phyloP scores from a whole-genome alignment of 2,329 filamentous ascomycete genomes.

The Cladobotryum protrusum region DNA sequence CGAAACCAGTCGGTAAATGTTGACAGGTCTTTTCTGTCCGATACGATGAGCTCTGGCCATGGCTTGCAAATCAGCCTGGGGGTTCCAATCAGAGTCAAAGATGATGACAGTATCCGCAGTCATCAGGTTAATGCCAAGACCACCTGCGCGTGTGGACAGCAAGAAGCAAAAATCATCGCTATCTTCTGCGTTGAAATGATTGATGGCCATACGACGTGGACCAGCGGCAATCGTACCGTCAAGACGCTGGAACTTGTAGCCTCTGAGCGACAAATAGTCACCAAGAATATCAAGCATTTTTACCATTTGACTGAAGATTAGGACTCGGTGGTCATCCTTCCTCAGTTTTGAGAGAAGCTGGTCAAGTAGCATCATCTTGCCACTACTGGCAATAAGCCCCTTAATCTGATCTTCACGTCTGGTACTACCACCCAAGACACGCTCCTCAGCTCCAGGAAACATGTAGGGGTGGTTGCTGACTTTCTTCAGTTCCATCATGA shows the following conservation, averaged over 20 bases:
- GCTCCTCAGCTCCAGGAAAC: constrained; percentile 90
- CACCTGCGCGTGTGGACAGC: constrained; percentile 89
- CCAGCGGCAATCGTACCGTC: constrained; percentile 91
- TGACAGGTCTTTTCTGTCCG: constrained; percentile 92
- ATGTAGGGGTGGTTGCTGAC: constrained; percentile 98
- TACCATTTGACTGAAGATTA: constrained; percentile 99
- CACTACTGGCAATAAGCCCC: constrained; percentile 90
- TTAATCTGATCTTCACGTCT: constrained; percentile 87
- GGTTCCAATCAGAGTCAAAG: constrained; percentile 99
- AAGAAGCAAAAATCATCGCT: constrained; percentile 97
- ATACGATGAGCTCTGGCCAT: constrained; percentile 99
- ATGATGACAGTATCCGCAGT: constrained; percentile 96
- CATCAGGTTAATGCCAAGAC: constrained; percentile 98
- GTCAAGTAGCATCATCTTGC: constrained; percentile 99
- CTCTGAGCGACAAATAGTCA: constrained; percentile 85
- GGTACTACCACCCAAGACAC: constrained; percentile 71
- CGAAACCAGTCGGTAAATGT: constrained; percentile 90
- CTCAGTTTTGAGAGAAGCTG: constrained; percentile 91
- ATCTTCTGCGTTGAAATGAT: constrained; percentile 95
- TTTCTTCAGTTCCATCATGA: constrained; percentile 99
- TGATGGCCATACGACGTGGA: constrained; percentile 86
- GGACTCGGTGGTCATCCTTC: constrained; percentile 86
- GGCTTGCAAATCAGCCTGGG: constrained; percentile 93
- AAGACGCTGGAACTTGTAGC: constrained; percentile 91
- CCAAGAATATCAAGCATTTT: constrained; percentile 95